A percentile compares a stretch with the other conserved stretches of the same genome.
Conservation (phyloP, 208 protist species). For the Leptomonas seymouri region DNA sequence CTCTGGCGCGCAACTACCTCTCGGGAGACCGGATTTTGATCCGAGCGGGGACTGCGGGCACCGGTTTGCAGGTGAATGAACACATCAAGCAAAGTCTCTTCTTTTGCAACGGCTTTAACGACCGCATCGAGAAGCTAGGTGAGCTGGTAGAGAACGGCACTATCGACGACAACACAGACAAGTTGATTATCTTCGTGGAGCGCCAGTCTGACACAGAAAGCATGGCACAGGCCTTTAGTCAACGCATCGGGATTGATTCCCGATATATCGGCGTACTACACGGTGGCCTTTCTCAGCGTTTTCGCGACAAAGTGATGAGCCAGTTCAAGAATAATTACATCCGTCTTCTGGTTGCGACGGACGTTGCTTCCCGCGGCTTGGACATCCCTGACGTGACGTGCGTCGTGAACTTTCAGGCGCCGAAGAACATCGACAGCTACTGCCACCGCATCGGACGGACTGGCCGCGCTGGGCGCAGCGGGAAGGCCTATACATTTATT, state of each 20-base stretch:
- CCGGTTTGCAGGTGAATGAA: constrained; percentile 81
- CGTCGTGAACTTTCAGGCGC: constrained; percentile 95
- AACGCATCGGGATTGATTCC: constrained; percentile 65
- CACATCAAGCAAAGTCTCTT: constrained; percentile 82
- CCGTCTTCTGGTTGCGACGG: constrained; percentile 92
- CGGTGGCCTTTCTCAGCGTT: constrained; percentile 92
- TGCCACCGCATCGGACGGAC: constrained; percentile 96
- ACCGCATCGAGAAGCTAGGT: constrained; percentile 72
- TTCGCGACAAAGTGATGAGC: constrained; percentile 90
- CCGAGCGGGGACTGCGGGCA: constrained; percentile 83
- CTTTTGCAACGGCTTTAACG: constrained; percentile 57
- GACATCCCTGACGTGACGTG: constrained; percentile 95
- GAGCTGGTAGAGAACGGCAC: constrained; percentile 76
- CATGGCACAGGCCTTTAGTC: constrained; percentile 59
- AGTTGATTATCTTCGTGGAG: constrained; percentile 94
- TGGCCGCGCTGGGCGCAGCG: constrained; percentile 87
- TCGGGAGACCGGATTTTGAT: constrained; percentile 82
- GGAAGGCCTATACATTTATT: constrained; percentile 89
- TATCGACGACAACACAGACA: constrained; percentile 85
- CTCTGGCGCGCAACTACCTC: constrained; percentile 88
- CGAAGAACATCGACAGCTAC: constrained; percentile 93
- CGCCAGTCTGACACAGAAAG: constrained; percentile 88
- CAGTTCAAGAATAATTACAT: constrained; percentile 90
- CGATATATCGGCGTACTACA: constrained; percentile 92
- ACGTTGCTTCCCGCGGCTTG: constrained; percentile 94